Evolutionary conservation across 2,329 filamentous ascomycete genomes (phyloP).

Genomic region (Scedosporium boydii): DNA sequence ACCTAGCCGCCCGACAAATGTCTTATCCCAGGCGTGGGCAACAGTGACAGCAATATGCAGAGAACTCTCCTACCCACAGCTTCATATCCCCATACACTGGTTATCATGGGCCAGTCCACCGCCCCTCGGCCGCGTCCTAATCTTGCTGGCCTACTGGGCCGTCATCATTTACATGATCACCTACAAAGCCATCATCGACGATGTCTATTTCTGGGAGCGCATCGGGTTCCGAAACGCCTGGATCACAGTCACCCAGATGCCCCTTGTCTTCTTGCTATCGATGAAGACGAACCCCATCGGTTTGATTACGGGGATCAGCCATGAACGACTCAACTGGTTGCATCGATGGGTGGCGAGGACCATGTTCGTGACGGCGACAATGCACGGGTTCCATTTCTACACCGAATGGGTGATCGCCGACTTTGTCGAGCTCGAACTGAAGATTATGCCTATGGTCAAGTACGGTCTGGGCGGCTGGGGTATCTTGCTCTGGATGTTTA

Average conservation of each 20-base stretch:
- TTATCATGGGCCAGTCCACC: conserved; percentile 50
- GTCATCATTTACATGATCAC: conserved; percentile 49
- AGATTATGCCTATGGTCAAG: conserved; percentile 54
- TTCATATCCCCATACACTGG: conserved; percentile 34
- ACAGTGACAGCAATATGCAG: conserved; percentile 48
- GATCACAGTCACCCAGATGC: conserved; percentile 55
- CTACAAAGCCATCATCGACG: conserved; percentile 35
- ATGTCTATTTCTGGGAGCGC: conserved; percentile 52
- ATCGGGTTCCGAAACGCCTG: conserved; percentile 60
- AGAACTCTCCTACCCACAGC: conserved; percentile 46
- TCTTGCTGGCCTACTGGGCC: conserved; percentile 48
- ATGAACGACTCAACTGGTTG: conserved; percentile 64
- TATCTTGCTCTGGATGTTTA: conserved; percentile 54
- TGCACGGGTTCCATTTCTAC: conserved; percentile 64
- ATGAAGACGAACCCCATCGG: conserved; percentile 52
- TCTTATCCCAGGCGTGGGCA: conserved; percentile 42
- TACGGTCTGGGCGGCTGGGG: conserved; percentile 61
- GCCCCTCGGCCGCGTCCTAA: conserved; percentile 43
- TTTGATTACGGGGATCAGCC: conserved; percentile 50
- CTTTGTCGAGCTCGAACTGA: conserved; percentile 48
- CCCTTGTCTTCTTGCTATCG: conserved; percentile 52
- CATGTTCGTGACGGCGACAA: conserved; percentile 56
- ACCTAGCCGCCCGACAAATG: conserved; percentile 41
- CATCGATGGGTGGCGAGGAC: conserved; percentile 64
- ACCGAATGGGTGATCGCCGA: conserved; percentile 51